Evolutionary conservation across 2,329 filamentous ascomycete species (phyloP).

Genomic region (Alternaria triticina): DNA sequence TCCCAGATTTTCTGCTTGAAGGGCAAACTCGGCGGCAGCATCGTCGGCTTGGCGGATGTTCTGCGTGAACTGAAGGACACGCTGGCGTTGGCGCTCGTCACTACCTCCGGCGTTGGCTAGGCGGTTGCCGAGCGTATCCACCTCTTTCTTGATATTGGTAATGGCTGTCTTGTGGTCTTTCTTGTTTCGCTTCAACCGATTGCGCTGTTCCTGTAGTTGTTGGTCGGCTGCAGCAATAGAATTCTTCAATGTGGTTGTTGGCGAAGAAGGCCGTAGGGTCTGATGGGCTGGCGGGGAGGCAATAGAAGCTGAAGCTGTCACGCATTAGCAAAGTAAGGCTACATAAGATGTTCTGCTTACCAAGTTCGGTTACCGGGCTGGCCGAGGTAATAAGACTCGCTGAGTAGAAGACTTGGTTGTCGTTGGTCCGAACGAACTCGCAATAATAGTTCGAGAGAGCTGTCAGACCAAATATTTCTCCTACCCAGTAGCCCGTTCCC

Average conservation of each 20-base stretch:
- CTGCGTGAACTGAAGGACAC: conserved; percentile 75
- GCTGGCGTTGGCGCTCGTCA: conserved; percentile 77
- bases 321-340: conserved; percentile 7
- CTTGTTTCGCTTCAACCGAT: conserved; percentile 71
- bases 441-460: conserved; percentile 78
- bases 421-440: conserved; percentile 75
- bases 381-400: conserved; percentile 73
- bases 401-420: conserved; percentile 71
- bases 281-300: conserved; percentile 62
- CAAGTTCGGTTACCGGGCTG: conserved; percentile 64
- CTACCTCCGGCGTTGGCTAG: conserved; percentile 71
- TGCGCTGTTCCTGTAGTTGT: conserved; percentile 72
- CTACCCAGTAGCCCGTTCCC: conserved; percentile 67
- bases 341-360: conserved; percentile 44
- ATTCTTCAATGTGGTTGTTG: conserved; percentile 76
- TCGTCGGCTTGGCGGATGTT: conserved; percentile 74
- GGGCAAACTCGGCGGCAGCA: conserved; percentile 62
- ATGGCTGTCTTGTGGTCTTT: conserved; percentile 77
- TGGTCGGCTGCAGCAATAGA: conserved; percentile 75
- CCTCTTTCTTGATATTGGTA: conserved; percentile 73
- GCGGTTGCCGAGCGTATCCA: conserved; percentile 70
- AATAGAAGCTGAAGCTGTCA: conserved; percentile 34
- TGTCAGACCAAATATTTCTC: conserved; percentile 71
- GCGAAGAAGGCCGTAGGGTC: conserved; percentile 74
- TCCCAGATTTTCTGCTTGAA: conserved; percentile 69